These are phyloP conservation scores for Clarireedia sp. DNA, from an alignment of 2,329 filamentous ascomycete genomes.

Conservation along the genomic window DNA sequence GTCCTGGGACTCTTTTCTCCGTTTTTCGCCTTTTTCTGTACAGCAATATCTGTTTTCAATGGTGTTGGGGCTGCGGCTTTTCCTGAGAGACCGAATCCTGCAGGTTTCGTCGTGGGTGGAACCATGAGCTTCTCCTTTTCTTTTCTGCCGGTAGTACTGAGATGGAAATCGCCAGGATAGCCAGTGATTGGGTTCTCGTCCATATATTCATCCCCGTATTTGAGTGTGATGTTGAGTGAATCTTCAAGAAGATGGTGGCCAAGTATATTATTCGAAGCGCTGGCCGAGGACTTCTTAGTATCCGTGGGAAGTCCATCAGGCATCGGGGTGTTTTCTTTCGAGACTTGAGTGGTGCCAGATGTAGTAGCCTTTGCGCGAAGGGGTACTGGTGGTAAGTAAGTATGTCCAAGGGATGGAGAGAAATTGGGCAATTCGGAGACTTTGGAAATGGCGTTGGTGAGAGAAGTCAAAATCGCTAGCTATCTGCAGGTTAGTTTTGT, in stretches of 20 bases:
- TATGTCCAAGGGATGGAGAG: slow-evolving; percentile 43
- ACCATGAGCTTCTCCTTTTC: slow-evolving; percentile 24
- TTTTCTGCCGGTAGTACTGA: slow-evolving; percentile 50
- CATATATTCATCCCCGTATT: slow-evolving; percentile 56
- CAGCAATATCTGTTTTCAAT: slow-evolving; percentile 22
- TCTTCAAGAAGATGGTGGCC: slow-evolving; percentile 40
- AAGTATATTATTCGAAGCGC: slow-evolving; percentile 18
- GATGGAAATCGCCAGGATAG: slow-evolving; percentile 56
- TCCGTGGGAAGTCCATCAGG: slow-evolving; percentile 30
- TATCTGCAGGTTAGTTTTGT: neutral
- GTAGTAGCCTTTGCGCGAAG: slow-evolving; percentile 16
- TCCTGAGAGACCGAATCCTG: slow-evolving; percentile 13
- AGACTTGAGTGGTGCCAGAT: slow-evolving; percentile 22
- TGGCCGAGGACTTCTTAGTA: slow-evolving; percentile 4
- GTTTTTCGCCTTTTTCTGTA: slow-evolving; percentile 25
- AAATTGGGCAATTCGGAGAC: slow-evolving; percentile 33
- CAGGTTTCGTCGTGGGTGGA: slow-evolving; percentile 14
- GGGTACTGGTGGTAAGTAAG: slow-evolving; percentile 25
- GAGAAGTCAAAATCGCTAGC: slow-evolving; percentile 12
- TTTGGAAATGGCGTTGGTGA: slow-evolving; percentile 28
- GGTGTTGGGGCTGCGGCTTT: slow-evolving; percentile 14
- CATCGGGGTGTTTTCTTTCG: slow-evolving; percentile 37
- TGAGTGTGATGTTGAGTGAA: slow-evolving; percentile 48
- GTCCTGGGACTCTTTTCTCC: slow-evolving; percentile 28
- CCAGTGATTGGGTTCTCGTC: slow-evolving; percentile 63